Conservation (phyloP, 2,329 filamentous ascomycete genomes). For the Colletotrichum viniferum region DNA sequence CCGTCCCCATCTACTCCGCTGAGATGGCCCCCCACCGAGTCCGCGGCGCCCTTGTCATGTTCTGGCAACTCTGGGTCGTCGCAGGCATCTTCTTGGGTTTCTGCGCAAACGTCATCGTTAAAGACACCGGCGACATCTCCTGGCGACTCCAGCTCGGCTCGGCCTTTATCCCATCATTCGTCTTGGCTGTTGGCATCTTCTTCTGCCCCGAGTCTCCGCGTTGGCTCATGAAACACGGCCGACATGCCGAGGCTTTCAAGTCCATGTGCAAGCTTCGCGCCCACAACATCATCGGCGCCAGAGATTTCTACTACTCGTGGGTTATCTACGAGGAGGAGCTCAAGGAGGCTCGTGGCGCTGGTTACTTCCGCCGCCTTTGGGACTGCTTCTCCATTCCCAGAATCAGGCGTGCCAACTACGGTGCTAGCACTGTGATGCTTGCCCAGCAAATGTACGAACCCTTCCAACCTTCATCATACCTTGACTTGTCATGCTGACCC, state of each 20-base stretch:
- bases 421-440: slow-evolving; percentile 81
- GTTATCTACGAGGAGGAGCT: slow-evolving; percentile 42
- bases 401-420: slow-evolving; percentile 72
- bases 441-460: slow-evolving; percentile 68
- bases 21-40: slow-evolving; percentile 72
- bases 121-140: slow-evolving; percentile 54
- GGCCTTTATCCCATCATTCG: slow-evolving; percentile 59
- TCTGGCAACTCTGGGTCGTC: slow-evolving; percentile 34
- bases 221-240: slow-evolving; percentile 57
- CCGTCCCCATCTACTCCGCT: slow-evolving; percentile 74
- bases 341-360: slow-evolving; percentile 28
- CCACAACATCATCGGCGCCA: slow-evolving; percentile 32
- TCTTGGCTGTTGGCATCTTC: slow-evolving; percentile 60
- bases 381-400: slow-evolving; percentile 73
- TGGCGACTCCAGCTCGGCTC: slow-evolving; percentile 70
- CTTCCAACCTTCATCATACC: background rate
- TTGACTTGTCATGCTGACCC: background rate
- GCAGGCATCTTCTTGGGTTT: slow-evolving; percentile 54
- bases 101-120: slow-evolving; percentile 56
- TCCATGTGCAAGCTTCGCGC: slow-evolving; percentile 49
- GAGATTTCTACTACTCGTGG: slow-evolving; percentile 47
- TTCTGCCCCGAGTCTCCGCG: slow-evolving; percentile 50
- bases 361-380: slow-evolving; percentile 37
- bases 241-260: slow-evolving; percentile 59
- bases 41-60: slow-evolving; percentile 79